Evolutionary conservation across 768 basidiomycete species (phyloP).

Genomic region (Leccinum longicurvipes): DNA sequence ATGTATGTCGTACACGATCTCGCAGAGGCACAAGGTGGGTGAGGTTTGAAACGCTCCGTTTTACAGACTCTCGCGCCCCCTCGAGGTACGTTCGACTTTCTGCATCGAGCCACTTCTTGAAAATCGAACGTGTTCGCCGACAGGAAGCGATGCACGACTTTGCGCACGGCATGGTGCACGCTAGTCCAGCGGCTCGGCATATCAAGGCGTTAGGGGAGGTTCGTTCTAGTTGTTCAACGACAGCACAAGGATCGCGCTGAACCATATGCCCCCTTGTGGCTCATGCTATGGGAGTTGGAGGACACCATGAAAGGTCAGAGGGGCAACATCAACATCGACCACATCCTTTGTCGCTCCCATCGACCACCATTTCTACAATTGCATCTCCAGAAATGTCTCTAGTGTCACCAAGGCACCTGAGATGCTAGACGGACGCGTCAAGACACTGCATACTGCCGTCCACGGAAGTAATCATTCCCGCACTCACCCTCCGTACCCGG

Average conservation of each 20-base stretch:
- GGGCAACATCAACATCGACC: conserved; percentile 89
- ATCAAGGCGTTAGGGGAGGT: conserved; percentile 72
- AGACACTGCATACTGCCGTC: conserved; percentile 96
- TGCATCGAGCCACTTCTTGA: no score
- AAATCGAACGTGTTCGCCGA: background rate
- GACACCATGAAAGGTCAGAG: conserved; percentile 95
- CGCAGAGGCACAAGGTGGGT: conserved; percentile 94
- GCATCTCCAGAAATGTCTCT: conserved; percentile 78
- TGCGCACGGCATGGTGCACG: conserved; percentile 83
- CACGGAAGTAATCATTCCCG: conserved; percentile 88
- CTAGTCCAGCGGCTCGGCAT: conserved; percentile 60
- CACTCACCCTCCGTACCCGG: background rate
- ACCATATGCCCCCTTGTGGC: background rate
- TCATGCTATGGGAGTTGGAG: conserved; percentile 88
- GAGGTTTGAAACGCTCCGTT: no score
- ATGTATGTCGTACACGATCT: conserved; percentile 94
- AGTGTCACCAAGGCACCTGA: conserved; percentile 97
- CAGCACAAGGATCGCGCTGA: background rate
- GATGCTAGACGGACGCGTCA: conserved; percentile 97
- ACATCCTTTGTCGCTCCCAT: conserved; percentile 34
- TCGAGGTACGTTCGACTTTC: conserved; percentile 52
- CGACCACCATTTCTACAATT: conserved; percentile 6
- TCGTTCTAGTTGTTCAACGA: background rate
- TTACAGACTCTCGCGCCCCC: no score
- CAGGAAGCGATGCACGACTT: conserved; percentile 92